Conservation (phyloP, 352 stramenopile genomes). For the Globisporangium cystogenes region DNA sequence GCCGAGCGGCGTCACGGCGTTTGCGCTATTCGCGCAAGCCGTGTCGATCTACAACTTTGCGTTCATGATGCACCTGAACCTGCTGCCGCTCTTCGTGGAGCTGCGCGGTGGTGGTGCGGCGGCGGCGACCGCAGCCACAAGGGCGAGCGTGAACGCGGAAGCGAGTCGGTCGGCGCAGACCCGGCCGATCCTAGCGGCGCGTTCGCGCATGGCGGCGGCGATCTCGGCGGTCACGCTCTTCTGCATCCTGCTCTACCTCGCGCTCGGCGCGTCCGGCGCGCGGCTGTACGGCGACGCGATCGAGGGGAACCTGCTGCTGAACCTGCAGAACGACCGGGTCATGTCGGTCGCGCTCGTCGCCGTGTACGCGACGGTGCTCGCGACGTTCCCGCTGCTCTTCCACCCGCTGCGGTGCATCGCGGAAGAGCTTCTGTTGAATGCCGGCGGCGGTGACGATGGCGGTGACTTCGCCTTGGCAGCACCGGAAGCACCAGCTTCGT, state of each 20-base stretch:
- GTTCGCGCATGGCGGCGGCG: not conserved
- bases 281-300: conserved; percentile 52
- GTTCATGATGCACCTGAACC: too few relatives aligned
- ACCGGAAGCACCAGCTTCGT: not conserved
- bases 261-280: conserved; percentile 43
- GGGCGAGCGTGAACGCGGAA: too few relatives aligned
- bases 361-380: conserved; percentile 62
- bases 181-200: not conserved
- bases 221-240: conserved; percentile 45
- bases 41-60: too few relatives aligned
- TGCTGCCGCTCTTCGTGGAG: too few relatives aligned
- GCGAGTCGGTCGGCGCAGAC: too few relatives aligned
- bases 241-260: conserved; percentile 56
- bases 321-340: conserved; percentile 60
- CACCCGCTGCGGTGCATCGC: conserved; percentile 56
- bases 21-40: too few relatives aligned
- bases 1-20: too few relatives aligned
- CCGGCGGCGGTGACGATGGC: too few relatives aligned
- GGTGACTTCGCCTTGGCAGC: not conserved
- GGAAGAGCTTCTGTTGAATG: conserved; percentile 31
- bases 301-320: conserved; percentile 74
- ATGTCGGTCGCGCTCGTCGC: conserved; percentile 68
- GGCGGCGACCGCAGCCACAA: too few relatives aligned
- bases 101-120: too few relatives aligned
- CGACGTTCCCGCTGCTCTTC: conserved; percentile 75